Evolutionary conservation across 169 alveolate genomes (phyloP).

Genomic region (Plasmodium chabaudi): DNA sequence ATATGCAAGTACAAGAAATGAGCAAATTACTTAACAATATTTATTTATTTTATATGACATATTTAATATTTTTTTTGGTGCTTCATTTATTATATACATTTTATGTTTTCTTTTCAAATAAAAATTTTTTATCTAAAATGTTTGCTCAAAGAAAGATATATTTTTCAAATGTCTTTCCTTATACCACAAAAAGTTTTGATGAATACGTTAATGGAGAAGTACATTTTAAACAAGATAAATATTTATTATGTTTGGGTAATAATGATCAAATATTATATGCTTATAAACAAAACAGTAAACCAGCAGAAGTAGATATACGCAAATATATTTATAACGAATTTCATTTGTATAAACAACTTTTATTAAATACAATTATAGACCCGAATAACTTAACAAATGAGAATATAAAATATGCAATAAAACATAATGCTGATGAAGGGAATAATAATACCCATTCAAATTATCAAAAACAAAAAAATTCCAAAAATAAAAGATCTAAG

Average conservation of each 20-base stretch:
- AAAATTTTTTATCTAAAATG: conserved; percentile 12
- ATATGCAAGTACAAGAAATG: conserved; percentile 1
- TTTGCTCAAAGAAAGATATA: conserved; percentile 60
- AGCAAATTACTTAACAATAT: conserved; percentile 14
- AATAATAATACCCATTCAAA: not conserved
- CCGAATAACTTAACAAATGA: not conserved
- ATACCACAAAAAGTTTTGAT: not conserved
- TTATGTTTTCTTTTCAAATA: conserved; percentile 37
- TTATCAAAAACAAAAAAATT: not conserved
- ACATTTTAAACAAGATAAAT: conserved; percentile 42
- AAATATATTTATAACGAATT: conserved; percentile 60
- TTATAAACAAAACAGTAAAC: conserved; percentile 27
- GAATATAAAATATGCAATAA: not conserved
- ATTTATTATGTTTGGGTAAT: conserved; percentile 24
- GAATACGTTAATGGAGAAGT: not conserved
- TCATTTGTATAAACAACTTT: conserved; percentile 60
- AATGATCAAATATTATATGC: conserved; percentile 13
- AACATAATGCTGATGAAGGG: not conserved
- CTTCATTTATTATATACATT: conserved; percentile 45
- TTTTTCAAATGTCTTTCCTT: conserved; percentile 52
- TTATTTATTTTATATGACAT: conserved; percentile 56
- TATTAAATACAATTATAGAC: conserved; percentile 26
- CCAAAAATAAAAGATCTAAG: not conserved
- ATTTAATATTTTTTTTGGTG: conserved; percentile 36
- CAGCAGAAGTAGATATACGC: conserved; percentile 15